Conservation (phyloP, 225 moss, liverwort and hornwort genomes). For the Lunularia cruciata region DNA sequence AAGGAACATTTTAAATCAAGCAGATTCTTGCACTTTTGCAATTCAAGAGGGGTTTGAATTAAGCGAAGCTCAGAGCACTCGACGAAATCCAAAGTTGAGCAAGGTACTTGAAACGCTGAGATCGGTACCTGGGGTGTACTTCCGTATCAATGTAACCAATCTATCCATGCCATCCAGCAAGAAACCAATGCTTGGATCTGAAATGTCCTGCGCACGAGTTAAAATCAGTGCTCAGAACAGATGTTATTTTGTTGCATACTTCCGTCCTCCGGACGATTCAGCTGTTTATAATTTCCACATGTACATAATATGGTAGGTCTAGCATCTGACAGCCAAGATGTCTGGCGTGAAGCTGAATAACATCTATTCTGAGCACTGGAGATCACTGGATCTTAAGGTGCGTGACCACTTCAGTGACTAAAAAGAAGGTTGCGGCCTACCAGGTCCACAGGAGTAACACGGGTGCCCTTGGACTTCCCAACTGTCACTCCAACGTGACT, state of each 20-base stretch:
- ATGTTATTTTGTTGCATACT: background rate
- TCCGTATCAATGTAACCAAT: conserved; percentile 75
- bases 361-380: no score
- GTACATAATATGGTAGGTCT: background rate
- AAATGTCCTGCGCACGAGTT: conserved; percentile 71
- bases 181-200: conserved; percentile 97
- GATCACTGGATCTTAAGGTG: background rate
- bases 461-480: conserved; percentile 75
- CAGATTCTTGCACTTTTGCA: no score
- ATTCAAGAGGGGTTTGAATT: background rate
- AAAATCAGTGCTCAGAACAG: conserved; percentile 14
- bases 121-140: conserved; percentile 76
- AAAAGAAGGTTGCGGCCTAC: conserved; percentile 27
- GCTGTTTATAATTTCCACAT: background rate
- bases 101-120: background rate
- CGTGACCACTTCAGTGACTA: background rate
- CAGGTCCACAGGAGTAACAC: conserved; percentile 91
- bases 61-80: background rate
- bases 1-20: no score
- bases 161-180: conserved; percentile 95
- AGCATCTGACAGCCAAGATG: no score
- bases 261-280: background rate
- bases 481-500: conserved; percentile 93
- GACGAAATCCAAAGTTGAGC: no score
- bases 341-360: no score